phyloP scores from a whole-genome alignment of 805 yeast genomes.

The Monosporozyma yasuniensis region DNA sequence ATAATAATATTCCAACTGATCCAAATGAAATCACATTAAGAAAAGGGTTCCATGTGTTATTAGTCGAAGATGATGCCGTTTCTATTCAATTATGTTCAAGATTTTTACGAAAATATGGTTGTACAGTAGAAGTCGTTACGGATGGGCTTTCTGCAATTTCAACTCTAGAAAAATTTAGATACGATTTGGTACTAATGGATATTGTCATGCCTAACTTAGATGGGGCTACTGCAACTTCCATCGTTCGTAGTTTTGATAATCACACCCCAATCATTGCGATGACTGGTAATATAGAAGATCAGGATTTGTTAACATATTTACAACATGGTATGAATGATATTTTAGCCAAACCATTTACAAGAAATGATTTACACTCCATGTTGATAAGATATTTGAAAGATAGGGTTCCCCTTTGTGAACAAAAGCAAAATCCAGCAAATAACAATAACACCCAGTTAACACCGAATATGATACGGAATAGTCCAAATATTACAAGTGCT shows the following conservation, averaged over 20 bases:
- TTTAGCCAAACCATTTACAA: constrained; percentile 88
- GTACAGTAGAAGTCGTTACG: constrained; percentile 84
- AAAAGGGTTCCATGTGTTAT: constrained; percentile 55
- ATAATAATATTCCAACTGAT: constrained; percentile 1
- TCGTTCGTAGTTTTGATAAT: constrained; percentile 75
- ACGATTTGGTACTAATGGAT: constrained; percentile 77
- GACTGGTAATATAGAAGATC: constrained; percentile 83
- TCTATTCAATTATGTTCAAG: constrained; percentile 78
- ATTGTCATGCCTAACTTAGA: constrained; percentile 83
- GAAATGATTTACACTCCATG: constrained; percentile 71
- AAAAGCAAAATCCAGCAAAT: constrained; percentile 7
- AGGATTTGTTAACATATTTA: constrained; percentile 69
- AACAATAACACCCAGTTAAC: constrained; percentile 2
- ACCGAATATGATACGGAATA: background rate
- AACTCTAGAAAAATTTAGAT: constrained; percentile 59
- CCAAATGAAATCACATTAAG: constrained; percentile 11
- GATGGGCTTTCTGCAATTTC: constrained; percentile 88
- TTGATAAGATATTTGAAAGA: constrained; percentile 62
- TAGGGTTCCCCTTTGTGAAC: constrained; percentile 33
- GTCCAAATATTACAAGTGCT: constrained; percentile 2
- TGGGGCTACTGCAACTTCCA: constrained; percentile 85
- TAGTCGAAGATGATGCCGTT: constrained; percentile 75
- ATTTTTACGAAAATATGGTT: constrained; percentile 78
- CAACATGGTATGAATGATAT: constrained; percentile 90
- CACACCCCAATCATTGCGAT: constrained; percentile 87